phyloP scores from a whole-genome alignment of 768 basidiomycete genomes.

The Rhizopogon sp. region DNA sequence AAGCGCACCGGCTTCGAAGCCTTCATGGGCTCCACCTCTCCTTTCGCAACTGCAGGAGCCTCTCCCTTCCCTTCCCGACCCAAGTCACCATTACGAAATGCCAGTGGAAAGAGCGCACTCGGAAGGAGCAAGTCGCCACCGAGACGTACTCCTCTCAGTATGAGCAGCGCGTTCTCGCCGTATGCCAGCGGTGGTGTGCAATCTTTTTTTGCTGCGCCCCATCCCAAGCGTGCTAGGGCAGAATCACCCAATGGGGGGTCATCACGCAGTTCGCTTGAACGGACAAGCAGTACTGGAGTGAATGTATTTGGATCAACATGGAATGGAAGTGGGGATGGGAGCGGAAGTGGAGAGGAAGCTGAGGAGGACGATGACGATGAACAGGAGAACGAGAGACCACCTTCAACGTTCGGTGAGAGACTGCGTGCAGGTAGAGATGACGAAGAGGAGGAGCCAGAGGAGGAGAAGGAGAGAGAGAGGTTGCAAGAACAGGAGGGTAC shows the following conservation, averaged over 20 bases:
- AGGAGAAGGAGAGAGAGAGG: constrained; percentile 39
- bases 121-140: constrained; percentile 52
- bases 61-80: constrained; percentile 33
- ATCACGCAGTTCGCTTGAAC: constrained; percentile 41
- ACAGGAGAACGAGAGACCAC: constrained; percentile 28
- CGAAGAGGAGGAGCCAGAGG: constrained; percentile 43
- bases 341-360: constrained; percentile 35
- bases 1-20: constrained; percentile 58
- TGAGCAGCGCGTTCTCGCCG: constrained; percentile 54
- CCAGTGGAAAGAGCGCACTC: constrained; percentile 18
- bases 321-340: constrained; percentile 36
- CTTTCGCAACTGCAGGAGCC: constrained; percentile 33
- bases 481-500: constrained; percentile 68
- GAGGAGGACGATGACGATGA: constrained; percentile 31
- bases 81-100: constrained; percentile 45
- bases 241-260: constrained; percentile 42
- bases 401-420: constrained; percentile 55
- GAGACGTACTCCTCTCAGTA: constrained; percentile 35
- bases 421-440: constrained; percentile 59
- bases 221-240: constrained; percentile 50
- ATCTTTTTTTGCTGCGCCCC: constrained; percentile 39
- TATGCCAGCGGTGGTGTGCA: constrained; percentile 50
- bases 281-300: constrained; percentile 20
- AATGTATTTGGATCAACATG: constrained; percentile 28
- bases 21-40: constrained; percentile 46